phyloP scores from a whole-genome alignment of 352 stramenopile genomes.

The Phytophthora niederhauseri region DNA sequence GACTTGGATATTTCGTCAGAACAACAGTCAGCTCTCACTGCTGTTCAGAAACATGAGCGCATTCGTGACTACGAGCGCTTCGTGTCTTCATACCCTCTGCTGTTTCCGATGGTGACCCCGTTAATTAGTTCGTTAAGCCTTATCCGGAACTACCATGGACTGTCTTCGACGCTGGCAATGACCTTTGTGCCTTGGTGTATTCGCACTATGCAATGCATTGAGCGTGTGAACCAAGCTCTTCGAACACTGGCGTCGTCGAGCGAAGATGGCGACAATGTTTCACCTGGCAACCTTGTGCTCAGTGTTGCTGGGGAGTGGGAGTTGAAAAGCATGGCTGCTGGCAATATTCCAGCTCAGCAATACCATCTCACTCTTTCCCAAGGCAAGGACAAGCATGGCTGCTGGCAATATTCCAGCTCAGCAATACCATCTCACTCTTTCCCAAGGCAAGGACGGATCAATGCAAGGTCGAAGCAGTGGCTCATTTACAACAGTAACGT shows the following conservation, averaged over 20 bases:
- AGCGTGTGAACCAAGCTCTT: constrained; percentile 63
- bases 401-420: constrained; percentile 87
- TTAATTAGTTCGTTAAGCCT: constrained; percentile 68
- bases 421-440: constrained; percentile 83
- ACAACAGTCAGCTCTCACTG: constrained; percentile 22
- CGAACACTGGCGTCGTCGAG: constrained; percentile 34
- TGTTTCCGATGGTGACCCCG: constrained; percentile 69
- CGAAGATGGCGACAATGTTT: constrained; percentile 33
- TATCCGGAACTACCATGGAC: constrained; percentile 71
- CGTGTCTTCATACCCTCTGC: constrained; percentile 51
- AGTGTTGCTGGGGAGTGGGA: constrained; percentile 86
- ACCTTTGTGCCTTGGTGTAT: constrained; percentile 84
- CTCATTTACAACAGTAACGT: constrained; percentile 82
- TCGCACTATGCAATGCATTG: constrained; percentile 66
- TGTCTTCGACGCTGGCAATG: constrained; percentile 71
- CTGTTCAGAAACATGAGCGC: constrained; percentile 21
- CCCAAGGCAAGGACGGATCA: constrained; percentile 63
- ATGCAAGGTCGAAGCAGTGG: constrained; percentile 79
- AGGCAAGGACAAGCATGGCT: constrained; percentile 73
- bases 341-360: constrained; percentile 87
- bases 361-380: constrained; percentile 84
- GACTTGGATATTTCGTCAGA: constrained; percentile 30
- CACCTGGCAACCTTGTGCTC: constrained; percentile 50
- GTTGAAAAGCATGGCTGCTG: constrained; percentile 86
- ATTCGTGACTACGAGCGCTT: constrained; percentile 38